Evolutionary conservation across 352 stramenopile genomes (phyloP), one percentile per base, ranked within the genome.

Genomic region (Globisporangium alternatum): DNA sequence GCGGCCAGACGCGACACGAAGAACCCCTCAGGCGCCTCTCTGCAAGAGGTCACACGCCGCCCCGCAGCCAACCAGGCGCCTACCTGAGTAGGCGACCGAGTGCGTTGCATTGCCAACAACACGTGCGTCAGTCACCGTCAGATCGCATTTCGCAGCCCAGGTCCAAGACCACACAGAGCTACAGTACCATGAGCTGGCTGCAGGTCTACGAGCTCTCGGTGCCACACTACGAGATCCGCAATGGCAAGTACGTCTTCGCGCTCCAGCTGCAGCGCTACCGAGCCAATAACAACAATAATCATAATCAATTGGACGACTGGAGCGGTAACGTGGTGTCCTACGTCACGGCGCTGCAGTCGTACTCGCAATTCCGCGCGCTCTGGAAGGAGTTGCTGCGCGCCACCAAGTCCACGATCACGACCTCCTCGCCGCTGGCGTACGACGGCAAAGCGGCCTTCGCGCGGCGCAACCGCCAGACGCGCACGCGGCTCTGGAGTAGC

Each of bases 351-450:
- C 61, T 68, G 54, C 80, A 76, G 19, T 89, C 80, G 6, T 87
- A 87, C 68, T 87, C 77, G 0, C 71, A 89, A 60, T 89, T 89
- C 43, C 80, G 80, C 22, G 70, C 68, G 48, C 74, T 89, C 48
- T 87, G 77, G 77, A 83, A 72, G 54, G 74, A 82, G 28, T 54
- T 89, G 43, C 62, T 73, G 47, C 70, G 68, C 28, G 74, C 73
- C 21, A 89, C 80, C 5, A 79, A 77, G 58, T 53, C 54, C 43
- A 39, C 52, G 31, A 63, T 55, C 37, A 62, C 53, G 25, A 61
- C 60, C 9, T 51, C 57, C 3, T 65, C 61, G 6, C 53, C 68
- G 8, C 56, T 73, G 17, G 39, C 57, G 6, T 31, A 53, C n/a
- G 57, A 64, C 37, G 47, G 57, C 51, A 66, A 66, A 28, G 45